Base-by-base conservation (phyloP, 148 eudicot genomes). In the Persicaria tinctoria region DNA sequence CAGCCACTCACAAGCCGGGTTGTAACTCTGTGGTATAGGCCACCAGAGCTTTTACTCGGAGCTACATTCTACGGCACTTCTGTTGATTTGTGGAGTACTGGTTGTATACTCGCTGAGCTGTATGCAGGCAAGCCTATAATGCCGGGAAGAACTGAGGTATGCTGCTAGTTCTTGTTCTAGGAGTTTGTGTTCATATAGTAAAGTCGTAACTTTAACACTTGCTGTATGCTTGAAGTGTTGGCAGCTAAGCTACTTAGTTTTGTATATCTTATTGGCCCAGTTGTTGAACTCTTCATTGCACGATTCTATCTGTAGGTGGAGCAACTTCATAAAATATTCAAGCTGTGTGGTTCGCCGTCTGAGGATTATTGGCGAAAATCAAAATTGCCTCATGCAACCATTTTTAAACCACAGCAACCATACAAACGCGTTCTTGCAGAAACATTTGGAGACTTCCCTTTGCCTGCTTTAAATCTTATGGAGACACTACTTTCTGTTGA, bases 291-390 rank as follows among this genome's bases (percentile, higher is more conserved):
- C n/a, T 9, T 11, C 50, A 7, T 47, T 38, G 23, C n/a, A 16
- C n/a, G 57, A 4, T 53, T 9, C 57, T 53, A 53, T 16, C 11
- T 73, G 16, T 80, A 93, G 98, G 97, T 93, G 80, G 98, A 93
- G 76, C 98, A 93, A 79, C 74, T 93, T 71, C 97, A 93, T 80
- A 91, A 91, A 81, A 93, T 93, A 46, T 93, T 93, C 83, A 91
- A 88, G 85, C 98, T 93, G 54, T 93, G 98, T 80, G 98, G 98
- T 9, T 93, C 97, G 57, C 98, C 98, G 47, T 87, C 95, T 16
- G 98, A 93, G 86, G 98, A 93, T 44, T 93, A 93, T 76, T 93
- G 98, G 98, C 91, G 81, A 79, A 88, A 85, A 79, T 89, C 97
- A 70, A 91, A 86, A 85, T 80, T 91, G 74, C 98, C 97, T 32